These are phyloP conservation scores for Botryotinia globosa DNA, from an alignment of 2,329 filamentous ascomycete species.

Conservation along the genomic window DNA sequence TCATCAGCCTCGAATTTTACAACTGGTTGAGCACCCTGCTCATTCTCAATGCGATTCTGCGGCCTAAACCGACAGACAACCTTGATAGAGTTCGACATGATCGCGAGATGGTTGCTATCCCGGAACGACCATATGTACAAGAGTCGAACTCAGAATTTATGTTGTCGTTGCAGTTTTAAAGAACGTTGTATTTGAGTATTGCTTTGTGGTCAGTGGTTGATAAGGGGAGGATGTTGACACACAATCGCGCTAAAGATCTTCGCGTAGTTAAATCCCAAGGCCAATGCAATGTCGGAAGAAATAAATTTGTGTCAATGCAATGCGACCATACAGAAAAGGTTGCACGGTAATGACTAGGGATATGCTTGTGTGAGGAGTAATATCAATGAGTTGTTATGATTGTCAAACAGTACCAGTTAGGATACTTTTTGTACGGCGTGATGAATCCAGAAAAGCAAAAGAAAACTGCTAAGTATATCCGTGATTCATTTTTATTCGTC, in stretches of 20 bases:
- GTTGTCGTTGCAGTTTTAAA: slow-evolving; percentile 12
- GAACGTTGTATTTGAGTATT: slow-evolving; percentile 20
- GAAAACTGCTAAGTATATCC: background rate
- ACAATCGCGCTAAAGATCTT: slow-evolving; percentile 28
- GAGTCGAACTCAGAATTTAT: slow-evolving; percentile 19
- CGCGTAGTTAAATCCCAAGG: slow-evolving; percentile 24
- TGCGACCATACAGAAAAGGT: slow-evolving; percentile 8
- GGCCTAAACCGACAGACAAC: slow-evolving; percentile 97
- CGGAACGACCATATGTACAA: slow-evolving; percentile 36
- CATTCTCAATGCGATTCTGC: slow-evolving; percentile 91
- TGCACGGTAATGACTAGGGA: slow-evolving; percentile 12
- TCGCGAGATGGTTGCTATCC: slow-evolving; percentile 34
- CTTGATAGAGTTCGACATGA: slow-evolving; percentile 61
- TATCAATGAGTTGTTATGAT: background rate
- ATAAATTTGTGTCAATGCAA: slow-evolving; percentile 26
- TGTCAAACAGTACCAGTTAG: background rate
- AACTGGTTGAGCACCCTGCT: slow-evolving; percentile 86
- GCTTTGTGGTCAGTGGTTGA: slow-evolving; percentile 25
- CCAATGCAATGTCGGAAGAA: slow-evolving; percentile 17
- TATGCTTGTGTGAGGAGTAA: slow-evolving; percentile 21
- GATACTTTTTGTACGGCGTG: background rate
- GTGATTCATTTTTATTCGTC: background rate
- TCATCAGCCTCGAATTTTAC: slow-evolving; percentile 86
- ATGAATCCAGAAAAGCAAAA: background rate
- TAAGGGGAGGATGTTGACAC: slow-evolving; percentile 37